Conservation (phyloP, 164 flowering plant genomes). For the Chloranthus sessilifolius region DNA sequence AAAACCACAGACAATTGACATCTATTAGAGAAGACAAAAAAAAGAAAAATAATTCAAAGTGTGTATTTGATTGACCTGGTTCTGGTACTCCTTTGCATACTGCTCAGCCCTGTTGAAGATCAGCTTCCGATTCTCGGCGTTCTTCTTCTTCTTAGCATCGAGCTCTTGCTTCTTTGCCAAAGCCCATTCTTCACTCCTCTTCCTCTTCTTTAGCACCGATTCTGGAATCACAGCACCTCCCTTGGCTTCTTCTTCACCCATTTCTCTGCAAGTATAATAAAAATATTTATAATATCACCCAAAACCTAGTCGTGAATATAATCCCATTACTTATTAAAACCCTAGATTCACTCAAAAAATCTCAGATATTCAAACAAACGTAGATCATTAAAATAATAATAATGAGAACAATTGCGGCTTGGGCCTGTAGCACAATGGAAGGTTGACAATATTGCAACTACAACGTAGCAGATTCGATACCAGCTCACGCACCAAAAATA, state of each 20-base stretch:
- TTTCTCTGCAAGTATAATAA: conserved; percentile 9
- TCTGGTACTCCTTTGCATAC: conserved; percentile 27
- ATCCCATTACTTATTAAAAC: no score
- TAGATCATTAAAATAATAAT: no score
- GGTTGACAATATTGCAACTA: no score
- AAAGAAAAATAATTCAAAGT: neutral
- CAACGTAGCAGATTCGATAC: no score
- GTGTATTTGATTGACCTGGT: conserved; percentile 14
- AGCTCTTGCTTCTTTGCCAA: conserved; percentile 24
- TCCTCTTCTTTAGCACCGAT: conserved; percentile 34
- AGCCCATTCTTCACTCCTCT: conserved; percentile 35
- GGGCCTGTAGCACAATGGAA: no score
- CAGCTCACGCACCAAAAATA: no score
- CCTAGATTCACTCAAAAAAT: no score
- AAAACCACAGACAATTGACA: neutral
- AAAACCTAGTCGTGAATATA: no score
- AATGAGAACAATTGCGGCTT: no score
- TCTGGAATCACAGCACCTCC: conserved; percentile 25
- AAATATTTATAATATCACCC: no score
- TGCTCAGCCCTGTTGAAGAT: conserved; percentile 31
- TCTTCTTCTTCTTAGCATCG: conserved; percentile 22
- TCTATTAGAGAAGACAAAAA: neutral
- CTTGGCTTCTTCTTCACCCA: conserved; percentile 30
- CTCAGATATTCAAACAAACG: no score
- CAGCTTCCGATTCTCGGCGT: conserved; percentile 24